Evolutionary conservation across 768 basidiomycete genomes (phyloP).

Genomic region (Mycena indigotica): DNA sequence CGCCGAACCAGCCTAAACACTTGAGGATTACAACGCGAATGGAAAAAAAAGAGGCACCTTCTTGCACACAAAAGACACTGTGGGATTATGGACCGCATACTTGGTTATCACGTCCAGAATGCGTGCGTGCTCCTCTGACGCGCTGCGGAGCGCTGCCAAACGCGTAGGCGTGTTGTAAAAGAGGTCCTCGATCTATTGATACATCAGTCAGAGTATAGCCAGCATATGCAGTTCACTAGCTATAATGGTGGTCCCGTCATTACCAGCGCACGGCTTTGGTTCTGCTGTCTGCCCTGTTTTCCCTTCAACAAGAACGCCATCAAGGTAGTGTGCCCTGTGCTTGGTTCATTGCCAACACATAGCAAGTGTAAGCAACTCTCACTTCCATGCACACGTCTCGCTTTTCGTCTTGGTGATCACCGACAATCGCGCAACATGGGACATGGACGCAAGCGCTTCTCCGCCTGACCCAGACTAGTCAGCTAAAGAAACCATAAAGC

Average conservation of each 20-base stretch:
- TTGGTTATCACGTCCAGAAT: conserved; percentile 91
- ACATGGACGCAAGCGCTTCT: conserved; percentile 94
- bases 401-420: conserved; percentile 88
- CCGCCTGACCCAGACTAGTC: conserved; percentile 32
- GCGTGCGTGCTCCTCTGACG: conserved; percentile 89
- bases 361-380: too few species aligned
- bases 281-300: conserved; percentile 74
- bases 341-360: too few species aligned
- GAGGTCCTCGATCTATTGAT: conserved; percentile 82
- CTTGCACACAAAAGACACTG: conserved; percentile 86
- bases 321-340: conserved; percentile 77
- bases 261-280: conserved; percentile 90
- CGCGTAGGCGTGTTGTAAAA: conserved; percentile 94
- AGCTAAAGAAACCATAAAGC: too few species aligned
- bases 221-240: conserved; percentile 43
- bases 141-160: conserved; percentile 77
- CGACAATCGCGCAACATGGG: conserved; percentile 86
- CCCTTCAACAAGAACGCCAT: conserved; percentile 70
- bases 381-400: conserved; percentile 90
- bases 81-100: conserved; percentile 93
- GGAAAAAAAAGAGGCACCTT: conserved; percentile 56
- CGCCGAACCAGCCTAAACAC: conserved; percentile 62
- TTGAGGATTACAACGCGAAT: conserved; percentile 9
- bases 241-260: conserved; percentile 88
- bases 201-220: background rate